Percentiles rank a stretch among this genome's conserved stretches.
These are phyloP conservation scores for Pugionium dolabratum DNA, from an alignment of 345 rosid species.

Conservation along the genomic window DNA sequence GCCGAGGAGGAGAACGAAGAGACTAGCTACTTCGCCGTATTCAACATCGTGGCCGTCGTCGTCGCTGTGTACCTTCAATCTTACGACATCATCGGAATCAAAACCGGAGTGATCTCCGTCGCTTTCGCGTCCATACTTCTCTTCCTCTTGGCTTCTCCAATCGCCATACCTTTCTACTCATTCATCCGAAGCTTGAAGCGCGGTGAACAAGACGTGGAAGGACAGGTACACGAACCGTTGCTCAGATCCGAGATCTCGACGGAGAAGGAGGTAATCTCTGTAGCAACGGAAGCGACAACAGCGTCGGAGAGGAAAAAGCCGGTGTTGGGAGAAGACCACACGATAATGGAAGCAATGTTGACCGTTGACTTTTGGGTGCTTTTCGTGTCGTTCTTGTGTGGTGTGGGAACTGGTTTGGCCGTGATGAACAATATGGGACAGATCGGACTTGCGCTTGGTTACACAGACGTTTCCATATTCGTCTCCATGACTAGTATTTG, in stretches of 20 bases:
- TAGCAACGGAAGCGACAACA: not conserved
- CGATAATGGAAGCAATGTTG: constrained; percentile 61
- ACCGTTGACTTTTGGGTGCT: constrained; percentile 86
- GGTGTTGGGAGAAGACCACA: constrained; percentile 81
- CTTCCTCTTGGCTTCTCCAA: constrained; percentile 62
- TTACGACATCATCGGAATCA: constrained; percentile 58
- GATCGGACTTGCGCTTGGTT: constrained; percentile 86
- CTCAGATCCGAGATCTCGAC: constrained; percentile 37
- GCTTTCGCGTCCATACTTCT: constrained; percentile 55
- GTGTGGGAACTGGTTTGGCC: constrained; percentile 85
- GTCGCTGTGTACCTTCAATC: constrained; percentile 73
- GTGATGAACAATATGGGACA: constrained; percentile 95
- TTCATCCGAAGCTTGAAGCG: constrained; percentile 44
- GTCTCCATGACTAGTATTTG: constrained; percentile 82
- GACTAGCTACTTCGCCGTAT: constrained; percentile 54
- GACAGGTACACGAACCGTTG: constrained; percentile 53
- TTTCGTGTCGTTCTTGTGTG: no score
- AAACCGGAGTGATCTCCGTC: constrained; percentile 41
- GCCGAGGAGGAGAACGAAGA: constrained; percentile 59
- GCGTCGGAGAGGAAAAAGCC: constrained; percentile 47
- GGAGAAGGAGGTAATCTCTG: constrained; percentile 13
- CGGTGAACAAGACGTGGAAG: constrained; percentile 45
- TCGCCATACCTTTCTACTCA: constrained; percentile 56
- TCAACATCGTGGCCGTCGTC: constrained; percentile 66
- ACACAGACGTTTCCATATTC: constrained; percentile 82